These are phyloP conservation scores for Pichiaceae sp. DNA, from an alignment of 1,139 yeast genomes.

Conservation along the genomic window DNA sequence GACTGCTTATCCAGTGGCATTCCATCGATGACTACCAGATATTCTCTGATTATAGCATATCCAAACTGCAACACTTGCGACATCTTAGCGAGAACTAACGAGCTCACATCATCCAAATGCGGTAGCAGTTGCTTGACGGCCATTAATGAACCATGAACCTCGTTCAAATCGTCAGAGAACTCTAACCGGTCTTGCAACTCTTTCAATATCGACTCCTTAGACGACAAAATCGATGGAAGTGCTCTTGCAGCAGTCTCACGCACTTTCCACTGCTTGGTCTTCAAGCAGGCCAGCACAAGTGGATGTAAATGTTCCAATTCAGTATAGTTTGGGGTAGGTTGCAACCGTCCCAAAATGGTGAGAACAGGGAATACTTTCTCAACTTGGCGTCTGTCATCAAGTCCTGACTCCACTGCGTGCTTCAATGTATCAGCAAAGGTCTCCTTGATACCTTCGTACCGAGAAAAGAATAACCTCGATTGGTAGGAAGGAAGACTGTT, in stretches of 20 bases:
- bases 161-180: slow-evolving; percentile 30
- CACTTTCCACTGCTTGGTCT: slow-evolving; percentile 63
- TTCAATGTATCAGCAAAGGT: slow-evolving; percentile 39
- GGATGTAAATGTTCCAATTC: slow-evolving; percentile 44
- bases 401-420: slow-evolving; percentile 25
- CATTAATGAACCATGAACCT: slow-evolving; percentile 49
- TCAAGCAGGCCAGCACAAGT: slow-evolving; percentile 37
- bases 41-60: not conserved
- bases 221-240: slow-evolving; percentile 40
- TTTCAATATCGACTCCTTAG: slow-evolving; percentile 17
- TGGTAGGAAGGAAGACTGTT: slow-evolving; percentile 16
- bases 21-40: not conserved
- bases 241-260: slow-evolving; percentile 81
- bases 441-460: slow-evolving; percentile 44
- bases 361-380: slow-evolving; percentile 70
- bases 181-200: slow-evolving; percentile 9
- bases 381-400: slow-evolving; percentile 21
- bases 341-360: slow-evolving; percentile 61
- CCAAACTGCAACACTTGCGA: not conserved
- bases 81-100: not conserved
- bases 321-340: slow-evolving; percentile 45
- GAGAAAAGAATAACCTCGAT: slow-evolving; percentile 61
- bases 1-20: not conserved
- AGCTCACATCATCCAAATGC: not conserved
- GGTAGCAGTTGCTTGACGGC: slow-evolving; percentile 31